Evolutionary conservation across 345 rosid genomes (phyloP), one percentile per base, ranked within the genome.

Genomic region (Geranium rotundifolium): DNA sequence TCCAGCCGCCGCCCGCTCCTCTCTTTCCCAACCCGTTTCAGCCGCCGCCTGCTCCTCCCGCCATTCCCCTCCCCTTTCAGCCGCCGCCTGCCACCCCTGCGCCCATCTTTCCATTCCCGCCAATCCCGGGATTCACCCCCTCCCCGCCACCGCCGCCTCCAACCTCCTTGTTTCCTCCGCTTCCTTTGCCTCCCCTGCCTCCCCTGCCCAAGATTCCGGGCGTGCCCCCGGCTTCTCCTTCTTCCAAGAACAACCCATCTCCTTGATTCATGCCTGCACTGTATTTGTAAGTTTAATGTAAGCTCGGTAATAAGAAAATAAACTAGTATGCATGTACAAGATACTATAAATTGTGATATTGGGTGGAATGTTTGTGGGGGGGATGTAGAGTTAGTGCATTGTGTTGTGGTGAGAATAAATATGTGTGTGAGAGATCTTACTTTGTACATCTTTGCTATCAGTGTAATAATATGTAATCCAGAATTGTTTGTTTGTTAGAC

Each of bases 91-190:
- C 77, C 4, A 70, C 75, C 19, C 77, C 80, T 12, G n/a, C 77
- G 6, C 75, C 77, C 19, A 29, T 50, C 14, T 13, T 82, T 71
- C 84, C 88, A 55, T 57, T 79, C 2, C 76, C 84, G 5, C 85
- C 79, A 61, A 19, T 71, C 52, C 78, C 82, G 0, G 78, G 79
- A 17, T 60, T 72, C 18, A 68, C 84, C 56, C 82, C 81, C 1
- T 10, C 87, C 18, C 74, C 83, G 3, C 66, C 79, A 15, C 80
- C 79, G 1, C 73, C 83, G 2, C 15, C 75, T 61, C 82, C 82
- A 9, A 37, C 71, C 61, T 75, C 72, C 0, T 77, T 83, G 1
- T n/a, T 81, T 62, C 73, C 79, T 7, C 82, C 76, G 23, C 58
- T 73, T 57, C 79, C 80, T 54, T 1, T 69, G 41, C 78, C 65